Base-by-base conservation (phyloP, 177 flowering plant genomes). In the Vitis hybrid region DNA sequence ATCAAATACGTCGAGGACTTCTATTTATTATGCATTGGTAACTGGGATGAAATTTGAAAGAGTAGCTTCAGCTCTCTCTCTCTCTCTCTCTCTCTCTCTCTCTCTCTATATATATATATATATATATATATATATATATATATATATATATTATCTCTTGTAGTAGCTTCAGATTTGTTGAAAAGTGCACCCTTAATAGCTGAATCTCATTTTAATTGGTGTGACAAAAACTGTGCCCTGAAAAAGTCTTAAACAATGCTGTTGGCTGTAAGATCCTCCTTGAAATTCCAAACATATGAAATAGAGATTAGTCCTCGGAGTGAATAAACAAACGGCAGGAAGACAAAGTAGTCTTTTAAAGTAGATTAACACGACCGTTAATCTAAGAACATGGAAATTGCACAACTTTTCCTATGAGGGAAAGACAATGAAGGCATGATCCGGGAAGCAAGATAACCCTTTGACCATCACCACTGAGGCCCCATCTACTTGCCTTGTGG, bases 311-410 rank as follows among this genome's bases (percentile, higher is more conserved):
- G 32, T 52, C 26, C 60, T 66, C 60, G 65, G 62, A 32, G 48
- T 66, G 60, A 52, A 52, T 54, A 21, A 72, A 56, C 68, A 49
- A 65, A 26, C 5, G 11, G n/a, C 62, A 57, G 21, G 71, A 69
- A 57, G 11, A 68, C 52, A 32, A 51, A 21, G 72, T 30, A 63
- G 52, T 49, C 8, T 34, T 64, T 49, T 14, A 34, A 62, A 67
- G 30, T 49, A 60, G 15, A 61, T 10, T 3, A 60, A 39, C 48
- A 30, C 11, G 58, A 51, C 49, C 61, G 18, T 11, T 51, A 51
- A 54, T 70, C 34, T 32, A 57, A 23, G 26, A 21, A 21, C 17
- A 15, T 17, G 17, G 26, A 17, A 57, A 21, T 15, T 57, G 10
- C 18, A 17, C 60, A 57, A 54, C 30, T 26, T 26, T 26, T 26